Base-by-base conservation (phyloP, 345 rosid species). In the Populus nigra region DNA sequence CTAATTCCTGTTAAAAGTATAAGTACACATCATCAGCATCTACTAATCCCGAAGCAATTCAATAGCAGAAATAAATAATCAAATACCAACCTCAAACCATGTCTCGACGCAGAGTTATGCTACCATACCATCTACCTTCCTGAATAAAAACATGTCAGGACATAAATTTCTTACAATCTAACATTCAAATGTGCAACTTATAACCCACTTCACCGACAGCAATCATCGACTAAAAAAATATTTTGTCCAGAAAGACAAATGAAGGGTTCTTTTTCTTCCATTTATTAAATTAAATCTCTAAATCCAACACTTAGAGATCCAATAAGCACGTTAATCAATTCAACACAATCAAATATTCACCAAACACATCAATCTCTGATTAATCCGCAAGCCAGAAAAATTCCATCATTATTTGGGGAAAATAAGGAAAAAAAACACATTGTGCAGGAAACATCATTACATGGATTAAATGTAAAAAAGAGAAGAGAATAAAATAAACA, bases 1-100 rank as follows among this genome's bases (percentile, higher is more conserved):
- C 73, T 68, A 72, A 76, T 71, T 82, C 73, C 81, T 72, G 78
- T 25, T 16, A 9, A 63, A 39, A 45, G 11, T 25, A 55, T 3
- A 47, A 27, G 7, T 4, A 8, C 1, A 33, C 10, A 27, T 73
- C n/a, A 55, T 73, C 55, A 73, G 25, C 68, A 63, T 39, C 35
- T 12, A 65, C 39, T 15, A 47, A 63, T 11, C 36, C 3, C 25
- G 39, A 68, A 39, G 8, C 5, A 47, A 41, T 69, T 69, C 70
- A 63, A 69, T 16, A 61, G 17, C 69, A 55, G 55, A 12, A 66
- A 73, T 25, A 38, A 13, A 47, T 0, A 10, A 20, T 62, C 62
- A 50, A 35, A 47, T 15, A 53, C 68, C 27, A 66, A 78, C 73
- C 68, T 66, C 73, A 39, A 41, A 66, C n/a, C 76, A 43, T 43